Conservation (phyloP, 2,329 filamentous ascomycete genomes). For the Ophiosphaerella herpotricha region DNA sequence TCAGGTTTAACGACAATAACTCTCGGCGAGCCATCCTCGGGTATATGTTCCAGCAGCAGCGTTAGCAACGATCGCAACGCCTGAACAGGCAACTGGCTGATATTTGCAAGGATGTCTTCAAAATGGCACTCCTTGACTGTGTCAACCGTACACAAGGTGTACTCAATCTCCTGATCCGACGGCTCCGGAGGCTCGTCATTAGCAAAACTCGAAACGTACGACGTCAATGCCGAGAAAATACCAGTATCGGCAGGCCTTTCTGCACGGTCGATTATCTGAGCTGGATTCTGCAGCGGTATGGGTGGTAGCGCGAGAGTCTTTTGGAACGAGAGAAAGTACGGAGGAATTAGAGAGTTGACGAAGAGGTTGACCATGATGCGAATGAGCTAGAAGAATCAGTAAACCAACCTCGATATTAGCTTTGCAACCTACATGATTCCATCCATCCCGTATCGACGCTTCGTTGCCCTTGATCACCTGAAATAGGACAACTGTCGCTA, state of each 20-base stretch:
- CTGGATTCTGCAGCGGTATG: constrained; percentile 89
- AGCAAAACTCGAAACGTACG: constrained; percentile 97
- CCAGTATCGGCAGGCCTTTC: constrained; percentile 78
- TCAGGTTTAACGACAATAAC: constrained; percentile 94
- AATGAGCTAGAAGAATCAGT: constrained; percentile 68
- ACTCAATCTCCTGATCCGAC: constrained; percentile 95
- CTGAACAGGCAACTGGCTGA: constrained; percentile 68
- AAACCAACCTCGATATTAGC: neutral
- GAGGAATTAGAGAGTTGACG: constrained; percentile 87
- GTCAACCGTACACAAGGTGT: constrained; percentile 90
- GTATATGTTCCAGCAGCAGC: constrained; percentile 79
- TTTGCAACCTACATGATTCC: constrained; percentile 69
- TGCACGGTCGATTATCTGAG: constrained; percentile 88
- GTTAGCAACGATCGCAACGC: constrained; percentile 68
- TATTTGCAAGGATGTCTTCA: constrained; percentile 79
- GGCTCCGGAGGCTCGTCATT: constrained; percentile 97
- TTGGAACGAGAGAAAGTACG: constrained; percentile 71
- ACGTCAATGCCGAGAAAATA: constrained; percentile 91
- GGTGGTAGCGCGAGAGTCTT: constrained; percentile 72
- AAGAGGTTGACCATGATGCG: constrained; percentile 96
- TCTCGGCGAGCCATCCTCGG: constrained; percentile 78
- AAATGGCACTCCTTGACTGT: constrained; percentile 91
- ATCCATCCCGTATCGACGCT: constrained; percentile 72
- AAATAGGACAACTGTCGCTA: constrained; percentile 95
- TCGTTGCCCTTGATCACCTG: constrained; percentile 88